Conservation (phyloP, 176 grass and related monocot species). For the Paspalum vaginatum region DNA sequence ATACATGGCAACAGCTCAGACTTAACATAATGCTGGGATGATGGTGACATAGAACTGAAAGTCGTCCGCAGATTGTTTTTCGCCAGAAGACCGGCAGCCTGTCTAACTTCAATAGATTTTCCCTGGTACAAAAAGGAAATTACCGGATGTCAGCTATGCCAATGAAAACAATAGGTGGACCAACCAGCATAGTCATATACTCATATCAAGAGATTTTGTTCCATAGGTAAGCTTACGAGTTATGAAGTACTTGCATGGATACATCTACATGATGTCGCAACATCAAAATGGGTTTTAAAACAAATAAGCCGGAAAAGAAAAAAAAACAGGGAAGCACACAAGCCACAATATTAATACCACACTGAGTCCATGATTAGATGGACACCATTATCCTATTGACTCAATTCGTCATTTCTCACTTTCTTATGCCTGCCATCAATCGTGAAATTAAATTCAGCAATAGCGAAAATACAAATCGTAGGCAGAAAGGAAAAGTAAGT, state of each 20-base stretch:
- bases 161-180: constrained; percentile 8
- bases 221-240: constrained; percentile 5
- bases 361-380: not conserved
- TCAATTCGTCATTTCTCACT: not conserved
- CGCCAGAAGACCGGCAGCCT: constrained; percentile 86
- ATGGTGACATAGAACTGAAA: constrained; percentile 67
- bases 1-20: constrained; percentile 83
- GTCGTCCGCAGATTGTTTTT: constrained; percentile 80
- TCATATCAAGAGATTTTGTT: constrained; percentile 21
- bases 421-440: constrained; percentile 3
- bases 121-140: constrained; percentile 57
- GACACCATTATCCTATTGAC: not conserved
- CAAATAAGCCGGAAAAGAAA: not conserved
- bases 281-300: not conserved
- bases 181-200: constrained; percentile 8
- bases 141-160: constrained; percentile 28
- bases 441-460: not conserved
- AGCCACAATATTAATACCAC: constrained; percentile 1
- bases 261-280: constrained; percentile 9
- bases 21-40: constrained; percentile 78
- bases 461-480: not conserved
- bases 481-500: not conserved
- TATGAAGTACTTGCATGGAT: constrained; percentile 10
- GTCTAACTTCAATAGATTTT: constrained; percentile 80
- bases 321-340: not conserved